Evolutionary conservation across 2,329 filamentous ascomycete genomes (phyloP), one percentile per base, ranked within the genome.

Genomic region (Mycosphaerelloides madeirae): DNA sequence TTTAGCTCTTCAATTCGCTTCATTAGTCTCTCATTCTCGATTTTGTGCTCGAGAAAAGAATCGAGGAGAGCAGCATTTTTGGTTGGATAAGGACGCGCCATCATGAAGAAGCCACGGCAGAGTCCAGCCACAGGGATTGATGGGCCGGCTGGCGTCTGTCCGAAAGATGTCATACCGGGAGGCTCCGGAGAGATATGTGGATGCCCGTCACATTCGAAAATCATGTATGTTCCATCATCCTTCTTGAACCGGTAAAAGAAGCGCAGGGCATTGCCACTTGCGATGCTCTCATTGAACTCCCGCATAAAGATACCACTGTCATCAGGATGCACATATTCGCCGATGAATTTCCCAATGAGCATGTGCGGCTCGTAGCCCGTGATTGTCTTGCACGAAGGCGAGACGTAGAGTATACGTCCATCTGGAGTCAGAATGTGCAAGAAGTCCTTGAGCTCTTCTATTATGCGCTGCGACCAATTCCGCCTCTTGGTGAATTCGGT

Each of bases 21-120:
- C 59, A 81, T 82, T 38, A 97, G 68, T 3, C 90, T 80, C 69
- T 95, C 89, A 59, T 96, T 95, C 65, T 96, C 91, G 43, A 95
- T 91, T 68, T 96, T 96, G 70, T 96, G 90, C 65, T 97, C 91
- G 20, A 97, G 74, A 59, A 96, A 96, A 0, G 89, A 94, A 68
- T 97, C 90, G 15, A 96, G 75, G 9, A 96, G 75, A 3, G 79
- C 80, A 1, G 88, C 84, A 61, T 91, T 95, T 68, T 86, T 90
- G 22, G 86, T 94, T 4, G 88, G 89, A 64, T 96, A 95, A 1
- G 87, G 87, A 15, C 90, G 79, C 7, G 87, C 83, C 82, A 95
- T 91, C 74, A 97, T 86, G 64, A 96, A 96, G 57, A 96, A 87
- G 29, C 90, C 90, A 58, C 87, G 81, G 64, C 89, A 96, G 56